phyloP scores from a whole-genome alignment of 2,329 filamentous ascomycete species.

The Fusarium coicis region DNA sequence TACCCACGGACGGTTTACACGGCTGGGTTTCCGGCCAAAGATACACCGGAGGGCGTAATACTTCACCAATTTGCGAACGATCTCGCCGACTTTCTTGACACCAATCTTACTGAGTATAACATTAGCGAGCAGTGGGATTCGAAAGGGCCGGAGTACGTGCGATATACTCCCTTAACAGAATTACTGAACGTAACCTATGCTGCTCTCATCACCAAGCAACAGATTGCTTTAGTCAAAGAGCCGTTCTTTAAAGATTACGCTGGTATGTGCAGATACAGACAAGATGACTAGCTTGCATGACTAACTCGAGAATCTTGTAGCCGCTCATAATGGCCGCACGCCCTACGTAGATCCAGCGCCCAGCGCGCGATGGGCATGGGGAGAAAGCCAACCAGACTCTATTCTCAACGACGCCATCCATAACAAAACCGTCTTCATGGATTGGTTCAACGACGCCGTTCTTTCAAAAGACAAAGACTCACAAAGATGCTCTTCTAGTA shows the following conservation, averaged over 20 bases:
- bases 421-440: background rate
- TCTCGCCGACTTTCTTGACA: background rate
- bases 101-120: background rate
- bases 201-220: background rate
- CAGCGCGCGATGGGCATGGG: background rate
- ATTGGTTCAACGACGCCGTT: background rate
- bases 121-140: background rate
- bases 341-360: background rate
- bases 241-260: background rate
- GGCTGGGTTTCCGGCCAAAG: background rate
- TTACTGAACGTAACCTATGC: background rate
- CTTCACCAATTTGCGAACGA: background rate
- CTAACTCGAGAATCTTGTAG: background rate
- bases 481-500: background rate
- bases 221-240: background rate
- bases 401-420: background rate
- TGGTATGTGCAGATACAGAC: background rate
- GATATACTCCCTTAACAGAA: background rate
- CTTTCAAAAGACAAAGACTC: background rate
- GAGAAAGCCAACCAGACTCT: background rate
- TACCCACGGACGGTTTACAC: background rate
- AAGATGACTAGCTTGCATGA: background rate
- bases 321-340: background rate
- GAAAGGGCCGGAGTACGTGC: fast-evolving
- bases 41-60: background rate